Conservation (phyloP, 2,329 filamentous ascomycete species). For the Dryadomyces quercus-mongolicae region DNA sequence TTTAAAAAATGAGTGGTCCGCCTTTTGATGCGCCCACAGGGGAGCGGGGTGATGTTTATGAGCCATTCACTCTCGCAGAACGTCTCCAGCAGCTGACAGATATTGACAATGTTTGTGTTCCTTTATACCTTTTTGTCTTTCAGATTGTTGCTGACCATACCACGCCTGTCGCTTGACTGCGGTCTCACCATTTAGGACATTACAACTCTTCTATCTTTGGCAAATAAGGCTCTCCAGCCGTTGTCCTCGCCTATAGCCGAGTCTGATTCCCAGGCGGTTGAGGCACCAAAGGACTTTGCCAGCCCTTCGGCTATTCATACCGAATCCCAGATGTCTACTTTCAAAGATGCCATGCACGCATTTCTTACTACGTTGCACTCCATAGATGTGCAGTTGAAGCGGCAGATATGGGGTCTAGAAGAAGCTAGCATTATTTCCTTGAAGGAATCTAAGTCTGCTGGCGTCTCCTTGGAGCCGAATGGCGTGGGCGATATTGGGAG, state of each 20-base stretch:
- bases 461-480: constrained; percentile 35
- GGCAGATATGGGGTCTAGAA: constrained; percentile 68
- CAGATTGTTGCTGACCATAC: constrained; percentile 19
- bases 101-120: constrained; percentile 56
- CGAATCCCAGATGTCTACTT: constrained; percentile 40
- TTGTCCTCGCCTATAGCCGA: constrained; percentile 33
- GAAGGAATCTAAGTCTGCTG: constrained; percentile 16
- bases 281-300: constrained; percentile 2
- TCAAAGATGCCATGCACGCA: constrained; percentile 46
- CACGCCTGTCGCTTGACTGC: background rate
- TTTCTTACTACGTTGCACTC: constrained; percentile 65
- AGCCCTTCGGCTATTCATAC: constrained; percentile 11
- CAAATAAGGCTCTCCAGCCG: constrained; percentile 49
- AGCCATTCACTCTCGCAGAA: constrained; percentile 60
- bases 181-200: constrained; percentile 24
- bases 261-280: background rate
- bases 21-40: background rate
- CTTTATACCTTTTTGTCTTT: background rate
- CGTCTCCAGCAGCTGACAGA: constrained; percentile 70
- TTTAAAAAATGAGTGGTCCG: background rate
- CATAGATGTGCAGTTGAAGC: constrained; percentile 61
- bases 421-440: constrained; percentile 63
- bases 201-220: constrained; percentile 31
- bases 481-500: constrained; percentile 42
- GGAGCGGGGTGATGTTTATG: constrained; percentile 15